Percentiles rank a stretch among this genome's conserved stretches.
These are phyloP conservation scores for Malania oleifera DNA, from an alignment of 164 flowering plant species.

Conservation along the genomic window DNA sequence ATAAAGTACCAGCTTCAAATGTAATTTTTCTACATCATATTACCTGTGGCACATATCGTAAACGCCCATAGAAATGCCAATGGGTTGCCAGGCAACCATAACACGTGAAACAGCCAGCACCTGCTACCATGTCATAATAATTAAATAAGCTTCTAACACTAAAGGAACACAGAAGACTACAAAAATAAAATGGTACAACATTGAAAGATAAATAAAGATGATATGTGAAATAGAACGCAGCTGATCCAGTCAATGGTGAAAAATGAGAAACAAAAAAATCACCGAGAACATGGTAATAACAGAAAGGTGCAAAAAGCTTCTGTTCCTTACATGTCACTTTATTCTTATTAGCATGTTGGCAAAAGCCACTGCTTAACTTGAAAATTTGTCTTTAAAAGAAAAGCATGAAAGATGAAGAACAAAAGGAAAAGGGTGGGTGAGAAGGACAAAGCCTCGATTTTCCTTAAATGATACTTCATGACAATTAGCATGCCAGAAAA, in stretches of 20 bases:
- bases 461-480: no score
- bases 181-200: slow-evolving; percentile 1
- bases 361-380: no score
- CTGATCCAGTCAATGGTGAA: not conserved
- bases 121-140: slow-evolving; percentile 25
- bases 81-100: slow-evolving; percentile 99
- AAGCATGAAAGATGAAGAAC: no score
- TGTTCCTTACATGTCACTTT: no score
- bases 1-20: no score
- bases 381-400: no score
- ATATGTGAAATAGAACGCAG: not conserved
- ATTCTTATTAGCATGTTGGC: no score
- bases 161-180: not conserved
- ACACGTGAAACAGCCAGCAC: slow-evolving; percentile 97
- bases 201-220: not conserved
- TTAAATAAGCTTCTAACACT: not conserved
- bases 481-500: no score
- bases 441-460: no score
- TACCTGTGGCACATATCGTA: slow-evolving; percentile 97
- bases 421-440: no score
- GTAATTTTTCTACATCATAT: slow-evolving; percentile 1
- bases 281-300: no score
- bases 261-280: not conserved
- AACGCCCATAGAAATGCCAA: slow-evolving; percentile 93
- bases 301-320: no score